Percentiles rank a stretch among this genome's conserved stretches.
phyloP scores from a whole-genome alignment of 495 filamentous ascomycete species.

The Trichoderma gamsii region DNA sequence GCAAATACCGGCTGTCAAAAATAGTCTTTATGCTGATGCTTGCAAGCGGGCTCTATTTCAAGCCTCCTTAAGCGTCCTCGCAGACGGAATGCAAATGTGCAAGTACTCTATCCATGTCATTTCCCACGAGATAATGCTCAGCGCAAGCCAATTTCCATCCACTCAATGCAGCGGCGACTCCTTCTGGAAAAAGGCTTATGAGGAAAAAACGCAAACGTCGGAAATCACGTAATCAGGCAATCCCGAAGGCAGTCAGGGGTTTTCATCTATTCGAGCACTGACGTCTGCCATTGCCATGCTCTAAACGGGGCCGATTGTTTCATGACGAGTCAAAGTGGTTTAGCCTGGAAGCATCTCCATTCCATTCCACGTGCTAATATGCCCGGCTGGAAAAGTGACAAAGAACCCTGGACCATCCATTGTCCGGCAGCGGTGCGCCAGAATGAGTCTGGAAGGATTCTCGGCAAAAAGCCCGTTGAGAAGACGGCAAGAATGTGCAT shows the following conservation, averaged over 20 bases:
- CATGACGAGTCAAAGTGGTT: not conserved
- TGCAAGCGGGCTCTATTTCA: too few species aligned
- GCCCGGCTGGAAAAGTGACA: not conserved
- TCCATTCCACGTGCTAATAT: constrained; percentile 9
- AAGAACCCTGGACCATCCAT: not conserved
- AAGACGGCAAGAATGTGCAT: too few species aligned
- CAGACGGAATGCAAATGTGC: too few species aligned
- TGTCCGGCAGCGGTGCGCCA: not conserved
- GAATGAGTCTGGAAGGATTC: not conserved
- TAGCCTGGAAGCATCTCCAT: constrained; percentile 8
- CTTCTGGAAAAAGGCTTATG: not conserved
- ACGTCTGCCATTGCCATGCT: not conserved
- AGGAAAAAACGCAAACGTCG: not conserved
- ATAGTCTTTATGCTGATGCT: too few species aligned
- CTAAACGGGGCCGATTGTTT: constrained; percentile 8
- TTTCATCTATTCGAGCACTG: not conserved
- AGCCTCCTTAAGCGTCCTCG: too few species aligned
- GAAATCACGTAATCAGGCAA: not conserved
- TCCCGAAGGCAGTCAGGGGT: not conserved
- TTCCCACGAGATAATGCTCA: too few species aligned
- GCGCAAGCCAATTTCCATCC: too few species aligned
- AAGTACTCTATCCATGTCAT: too few species aligned
- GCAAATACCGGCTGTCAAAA: too few species aligned
- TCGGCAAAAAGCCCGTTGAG: not conserved
- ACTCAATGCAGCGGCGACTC: not conserved